Conservation (phyloP, 2,329 filamentous ascomycete genomes). For the Corinectria fuckeliana region DNA sequence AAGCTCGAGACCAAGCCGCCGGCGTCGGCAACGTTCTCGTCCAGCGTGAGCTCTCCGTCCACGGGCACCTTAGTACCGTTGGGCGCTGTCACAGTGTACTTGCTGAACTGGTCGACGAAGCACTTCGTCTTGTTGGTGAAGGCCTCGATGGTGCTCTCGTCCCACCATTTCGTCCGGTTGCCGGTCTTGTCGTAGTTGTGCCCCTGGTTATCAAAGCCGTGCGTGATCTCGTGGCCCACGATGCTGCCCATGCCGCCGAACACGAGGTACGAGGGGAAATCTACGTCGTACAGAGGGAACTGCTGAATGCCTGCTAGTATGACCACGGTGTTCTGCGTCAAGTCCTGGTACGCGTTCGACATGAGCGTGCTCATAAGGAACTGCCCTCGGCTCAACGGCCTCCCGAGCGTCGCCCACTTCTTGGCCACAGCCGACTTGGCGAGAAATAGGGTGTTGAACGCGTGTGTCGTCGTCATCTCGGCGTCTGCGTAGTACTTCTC, state of each 20-base stretch:
- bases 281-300: conserved; percentile 68
- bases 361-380: conserved; percentile 68
- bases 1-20: conserved; percentile 70
- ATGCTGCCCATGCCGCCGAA: conserved; percentile 75
- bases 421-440: conserved; percentile 54
- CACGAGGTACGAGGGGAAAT: conserved; percentile 67
- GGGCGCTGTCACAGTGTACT: conserved; percentile 64
- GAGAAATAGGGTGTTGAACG: conserved; percentile 62
- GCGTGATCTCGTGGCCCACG: conserved; percentile 72
- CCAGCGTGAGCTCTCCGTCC: conserved; percentile 68
- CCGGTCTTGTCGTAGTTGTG: conserved; percentile 69
- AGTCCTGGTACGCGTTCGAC: conserved; percentile 72
- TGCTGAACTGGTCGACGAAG: conserved; percentile 71
- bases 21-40: conserved; percentile 76
- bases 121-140: conserved; percentile 68
- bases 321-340: conserved; percentile 68
- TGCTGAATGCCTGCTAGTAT: conserved; percentile 70
- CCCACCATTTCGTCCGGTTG: conserved; percentile 73
- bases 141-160: conserved; percentile 60
- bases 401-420: conserved; percentile 64
- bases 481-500: conserved; percentile 62
- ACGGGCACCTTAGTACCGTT: conserved; percentile 64
- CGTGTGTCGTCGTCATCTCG: conserved; percentile 59
- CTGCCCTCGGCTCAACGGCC: conserved; percentile 64
- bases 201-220: conserved; percentile 72